Evolutionary conservation across 2,329 filamentous ascomycete genomes (phyloP).

Genomic region (Colletotrichum liaoningense): DNA sequence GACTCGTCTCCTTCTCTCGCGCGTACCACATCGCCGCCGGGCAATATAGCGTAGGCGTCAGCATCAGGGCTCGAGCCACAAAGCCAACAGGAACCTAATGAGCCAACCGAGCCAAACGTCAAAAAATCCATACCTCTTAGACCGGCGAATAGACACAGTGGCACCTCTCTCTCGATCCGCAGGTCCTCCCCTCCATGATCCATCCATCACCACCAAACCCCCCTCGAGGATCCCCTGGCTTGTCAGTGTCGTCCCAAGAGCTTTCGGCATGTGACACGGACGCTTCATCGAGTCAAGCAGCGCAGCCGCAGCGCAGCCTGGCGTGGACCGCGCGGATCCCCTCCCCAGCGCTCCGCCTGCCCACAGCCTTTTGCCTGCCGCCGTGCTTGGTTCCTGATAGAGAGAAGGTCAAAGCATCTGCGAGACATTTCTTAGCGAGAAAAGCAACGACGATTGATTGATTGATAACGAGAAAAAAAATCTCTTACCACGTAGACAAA

Average conservation of each 20-base stretch:
- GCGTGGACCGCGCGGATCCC: slow-evolving; percentile 18
- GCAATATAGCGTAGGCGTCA: neutral
- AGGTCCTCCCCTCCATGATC: neutral
- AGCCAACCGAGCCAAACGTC: neutral
- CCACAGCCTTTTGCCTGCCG: neutral
- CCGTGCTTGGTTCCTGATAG: neutral
- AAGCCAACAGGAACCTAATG: neutral
- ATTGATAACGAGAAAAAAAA: neutral
- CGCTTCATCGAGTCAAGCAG: slow-evolving; percentile 27
- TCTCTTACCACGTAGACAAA: neutral
- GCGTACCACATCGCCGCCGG: neutral
- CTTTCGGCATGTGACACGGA: slow-evolving; percentile 21
- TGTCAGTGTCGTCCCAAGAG: slow-evolving; percentile 29
- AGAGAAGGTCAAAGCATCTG: slow-evolving; percentile 24
- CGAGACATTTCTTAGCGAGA: slow-evolving; percentile 25
- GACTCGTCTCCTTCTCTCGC: neutral
- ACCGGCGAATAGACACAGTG: slow-evolving; percentile 23
- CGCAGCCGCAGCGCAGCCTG: neutral
- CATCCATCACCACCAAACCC: neutral
- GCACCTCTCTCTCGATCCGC: slow-evolving; percentile 13
- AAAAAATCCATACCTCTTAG: neutral
- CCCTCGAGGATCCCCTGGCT: slow-evolving; percentile 26
- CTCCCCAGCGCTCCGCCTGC: slow-evolving; percentile 1
- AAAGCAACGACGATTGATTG: slow-evolving; percentile 15
- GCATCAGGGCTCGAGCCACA: slow-evolving; percentile 8